Evolutionary conservation across 306 rosid species (phyloP), one percentile per base, ranked within the genome.

Genomic region (Sicyos edulis): DNA sequence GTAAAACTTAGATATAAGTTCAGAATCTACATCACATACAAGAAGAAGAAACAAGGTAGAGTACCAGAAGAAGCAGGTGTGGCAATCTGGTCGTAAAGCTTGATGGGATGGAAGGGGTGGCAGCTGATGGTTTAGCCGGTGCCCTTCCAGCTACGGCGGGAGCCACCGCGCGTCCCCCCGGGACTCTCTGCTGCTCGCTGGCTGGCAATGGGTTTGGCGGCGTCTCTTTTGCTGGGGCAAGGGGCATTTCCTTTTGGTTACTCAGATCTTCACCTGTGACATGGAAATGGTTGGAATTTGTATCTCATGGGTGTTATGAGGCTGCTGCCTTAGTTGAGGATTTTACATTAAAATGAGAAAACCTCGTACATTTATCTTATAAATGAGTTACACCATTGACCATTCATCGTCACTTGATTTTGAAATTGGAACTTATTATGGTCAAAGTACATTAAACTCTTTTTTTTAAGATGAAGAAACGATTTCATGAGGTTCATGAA

Each of bases 71-170:
- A 68, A 85, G 77, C 56, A 78, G 66, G 19, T 74, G 53, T 54
- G 69, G 76, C 86, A 83, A 77, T 81, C 82, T 74, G 71, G 80
- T 71, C 51, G 57, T 45, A 70, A 73, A 57, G 16, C 70, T 44
- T 74, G 67, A 73, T 37, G 75, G 65, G 58, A 76, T 32, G 81
- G 78, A 79, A 58, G 81, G 78, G 21, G 89, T 65, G 66, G 92
- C 93, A 74, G 86, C 89, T 4, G 96, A 90, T 42, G 98, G 84
- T 79, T 83, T 90, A 47, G 83, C 78, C n/a, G 91, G 88, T 72
- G 96, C 90, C 79, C 86, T 85, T 83, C 93, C 98, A 34, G 98
- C 96, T 58, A 90, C 88, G 51, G 96, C 96, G 24, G 98, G 98
- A 76, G 91, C 89, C 19, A 88, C 82, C 17, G 96, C 90, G 32